Conservation (phyloP, 2,329 filamentous ascomycete genomes). For the Venturia oleaginea region DNA sequence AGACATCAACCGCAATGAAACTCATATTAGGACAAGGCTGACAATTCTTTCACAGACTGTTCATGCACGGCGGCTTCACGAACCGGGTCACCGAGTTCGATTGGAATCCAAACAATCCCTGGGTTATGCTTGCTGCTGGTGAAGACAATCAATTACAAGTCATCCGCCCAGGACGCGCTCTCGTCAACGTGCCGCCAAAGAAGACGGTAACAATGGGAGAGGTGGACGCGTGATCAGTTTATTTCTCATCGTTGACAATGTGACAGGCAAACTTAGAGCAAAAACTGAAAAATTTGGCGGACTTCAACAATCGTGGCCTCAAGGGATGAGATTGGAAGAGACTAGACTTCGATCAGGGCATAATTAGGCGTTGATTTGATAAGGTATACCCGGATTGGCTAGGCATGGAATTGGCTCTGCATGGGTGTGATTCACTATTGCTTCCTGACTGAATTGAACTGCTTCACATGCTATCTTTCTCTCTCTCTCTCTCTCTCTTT, state of each 20-base stretch:
- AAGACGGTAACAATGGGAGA: constrained; percentile 13
- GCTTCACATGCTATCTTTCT: not conserved
- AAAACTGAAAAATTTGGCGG: not conserved
- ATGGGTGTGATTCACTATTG: not conserved
- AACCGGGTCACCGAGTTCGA: constrained; percentile 95
- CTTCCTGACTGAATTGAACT: not conserved
- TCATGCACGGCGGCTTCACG: constrained; percentile 98
- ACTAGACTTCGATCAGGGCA: not conserved
- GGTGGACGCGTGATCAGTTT: constrained; percentile 1
- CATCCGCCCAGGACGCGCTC: constrained; percentile 37
- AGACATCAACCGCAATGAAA: not conserved
- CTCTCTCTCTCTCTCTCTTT: not conserved
- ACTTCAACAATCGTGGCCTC: not conserved
- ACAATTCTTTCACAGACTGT: constrained; percentile 49
- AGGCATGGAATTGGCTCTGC: not conserved
- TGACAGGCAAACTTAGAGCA: not conserved
- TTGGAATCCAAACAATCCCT: constrained; percentile 95
- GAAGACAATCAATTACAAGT: constrained; percentile 97
- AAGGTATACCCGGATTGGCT: not conserved
- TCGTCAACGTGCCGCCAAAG: constrained; percentile 12
- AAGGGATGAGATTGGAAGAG: not conserved
- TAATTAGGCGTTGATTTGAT: not conserved
- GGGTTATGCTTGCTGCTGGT: constrained; percentile 90
- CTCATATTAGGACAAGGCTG: not conserved
- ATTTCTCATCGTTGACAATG: not conserved